These are phyloP conservation scores for Penicillium alfredii DNA, from an alignment of 495 filamentous ascomycete species.

Conservation along the genomic window DNA sequence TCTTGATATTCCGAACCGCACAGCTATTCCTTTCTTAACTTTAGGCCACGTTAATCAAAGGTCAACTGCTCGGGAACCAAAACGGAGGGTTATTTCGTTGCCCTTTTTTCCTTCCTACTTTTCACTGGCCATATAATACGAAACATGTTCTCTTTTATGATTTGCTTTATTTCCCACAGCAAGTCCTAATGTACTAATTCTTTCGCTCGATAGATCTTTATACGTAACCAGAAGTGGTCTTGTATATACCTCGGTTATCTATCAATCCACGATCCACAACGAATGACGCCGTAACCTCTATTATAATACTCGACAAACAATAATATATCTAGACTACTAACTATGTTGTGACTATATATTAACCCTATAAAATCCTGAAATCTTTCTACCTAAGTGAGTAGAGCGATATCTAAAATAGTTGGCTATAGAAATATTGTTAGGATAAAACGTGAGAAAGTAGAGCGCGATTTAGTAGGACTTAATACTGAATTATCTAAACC, in stretches of 20 bases:
- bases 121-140: slow-evolving; percentile 5
- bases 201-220: slow-evolving; percentile 3
- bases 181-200: slow-evolving; percentile 5
- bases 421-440: no score
- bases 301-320: not conserved
- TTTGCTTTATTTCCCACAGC: not conserved
- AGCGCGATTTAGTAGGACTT: no score
- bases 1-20: no score
- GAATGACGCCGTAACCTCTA: not conserved
- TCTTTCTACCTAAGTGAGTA: not conserved
- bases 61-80: no score
- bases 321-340: slow-evolving; percentile 1
- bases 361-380: not conserved
- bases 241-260: not conserved
- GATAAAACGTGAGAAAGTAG: no score
- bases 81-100: no score
- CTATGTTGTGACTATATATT: slow-evolving; percentile 4
- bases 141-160: slow-evolving; percentile 4
- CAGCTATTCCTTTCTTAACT: no score
- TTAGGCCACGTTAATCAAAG: no score
- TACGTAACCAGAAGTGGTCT: not conserved
- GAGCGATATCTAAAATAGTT: no score
- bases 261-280: slow-evolving; percentile 1
- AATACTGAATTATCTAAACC: no score
- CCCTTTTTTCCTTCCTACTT: no score